These are phyloP conservation scores for Dendryphion nanum DNA, from an alignment of 2,329 filamentous ascomycete species.

Conservation along the genomic window DNA sequence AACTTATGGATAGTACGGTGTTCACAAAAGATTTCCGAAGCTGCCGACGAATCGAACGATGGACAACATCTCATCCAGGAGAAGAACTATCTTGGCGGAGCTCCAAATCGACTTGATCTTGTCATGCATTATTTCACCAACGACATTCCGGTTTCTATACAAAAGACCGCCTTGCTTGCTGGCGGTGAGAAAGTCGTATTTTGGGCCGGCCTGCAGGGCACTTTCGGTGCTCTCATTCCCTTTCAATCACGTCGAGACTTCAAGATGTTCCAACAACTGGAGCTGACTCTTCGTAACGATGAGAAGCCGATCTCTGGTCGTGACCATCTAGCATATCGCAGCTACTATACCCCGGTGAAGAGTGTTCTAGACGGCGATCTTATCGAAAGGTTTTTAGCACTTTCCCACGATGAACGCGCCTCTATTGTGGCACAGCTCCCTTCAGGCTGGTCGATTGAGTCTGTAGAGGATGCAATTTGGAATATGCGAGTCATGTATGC, in stretches of 20 bases:
- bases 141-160: constrained; percentile 86
- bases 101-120: constrained; percentile 78
- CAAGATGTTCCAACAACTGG: constrained; percentile 95
- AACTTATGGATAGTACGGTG: constrained; percentile 92
- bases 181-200: constrained; percentile 89
- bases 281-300: constrained; percentile 74
- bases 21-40: constrained; percentile 79
- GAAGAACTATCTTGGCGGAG: constrained; percentile 83
- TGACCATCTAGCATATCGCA: constrained; percentile 92
- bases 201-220: constrained; percentile 93
- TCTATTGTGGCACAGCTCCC: constrained; percentile 85
- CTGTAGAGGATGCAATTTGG: constrained; percentile 86
- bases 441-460: constrained; percentile 67
- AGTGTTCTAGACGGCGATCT: constrained; percentile 95
- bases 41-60: constrained; percentile 88
- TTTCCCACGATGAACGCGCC: constrained; percentile 86
- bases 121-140: constrained; percentile 89
- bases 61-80: constrained; percentile 91
- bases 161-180: constrained; percentile 85
- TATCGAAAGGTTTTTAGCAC: constrained; percentile 83
- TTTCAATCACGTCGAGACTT: constrained; percentile 90
- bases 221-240: constrained; percentile 87
- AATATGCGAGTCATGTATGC: constrained; percentile 37
- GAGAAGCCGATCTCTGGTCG: constrained; percentile 86
- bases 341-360: constrained; percentile 96